These are phyloP conservation scores for Neofusicoccum umdonicola DNA, from an alignment of 2,329 filamentous ascomycete genomes.

Conservation along the genomic window DNA sequence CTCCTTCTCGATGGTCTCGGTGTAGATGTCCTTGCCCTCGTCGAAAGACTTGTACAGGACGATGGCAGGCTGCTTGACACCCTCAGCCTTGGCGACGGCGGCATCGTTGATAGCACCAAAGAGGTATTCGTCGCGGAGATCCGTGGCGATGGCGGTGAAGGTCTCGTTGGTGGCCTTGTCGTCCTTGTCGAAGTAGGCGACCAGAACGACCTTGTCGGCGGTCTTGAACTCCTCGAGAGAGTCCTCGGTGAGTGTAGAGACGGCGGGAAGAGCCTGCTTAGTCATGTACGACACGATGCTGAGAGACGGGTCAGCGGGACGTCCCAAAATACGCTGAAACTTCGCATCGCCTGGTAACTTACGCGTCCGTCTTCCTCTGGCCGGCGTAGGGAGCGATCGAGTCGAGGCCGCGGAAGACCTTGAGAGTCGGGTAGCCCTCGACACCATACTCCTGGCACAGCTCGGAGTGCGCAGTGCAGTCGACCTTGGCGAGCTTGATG, in stretches of 20 bases:
- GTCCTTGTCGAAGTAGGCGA: conserved; percentile 78
- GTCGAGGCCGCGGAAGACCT: conserved; percentile 92
- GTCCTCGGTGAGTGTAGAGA: conserved; percentile 77
- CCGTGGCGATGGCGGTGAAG: conserved; percentile 70
- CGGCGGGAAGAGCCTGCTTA: conserved; percentile 93
- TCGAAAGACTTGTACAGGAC: conserved; percentile 98
- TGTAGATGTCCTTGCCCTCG: conserved; percentile 86
- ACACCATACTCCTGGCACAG: conserved; percentile 89
- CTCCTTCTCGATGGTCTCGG: conserved; percentile 76
- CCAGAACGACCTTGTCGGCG: conserved; percentile 91
- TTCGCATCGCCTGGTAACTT: conserved; percentile 28
- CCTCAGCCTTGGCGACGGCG: conserved; percentile 82
- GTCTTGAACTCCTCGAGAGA: conserved; percentile 95
- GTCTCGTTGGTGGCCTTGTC: conserved; percentile 85
- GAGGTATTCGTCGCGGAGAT: conserved; percentile 85
- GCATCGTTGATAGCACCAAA: conserved; percentile 87
- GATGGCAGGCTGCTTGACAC: conserved; percentile 79
- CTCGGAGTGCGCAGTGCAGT: conserved; percentile 92
- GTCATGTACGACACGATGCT: conserved; percentile 85
- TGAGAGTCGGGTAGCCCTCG: conserved; percentile 97
- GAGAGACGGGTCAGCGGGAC: conserved; percentile 19
- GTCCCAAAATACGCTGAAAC: not conserved
- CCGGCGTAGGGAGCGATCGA: conserved; percentile 81
- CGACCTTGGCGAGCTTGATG: conserved; percentile 80
- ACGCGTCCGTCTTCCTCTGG: conserved; percentile 79